phyloP scores from a whole-genome alignment of 768 basidiomycete species.

The Lactarius vividus region DNA sequence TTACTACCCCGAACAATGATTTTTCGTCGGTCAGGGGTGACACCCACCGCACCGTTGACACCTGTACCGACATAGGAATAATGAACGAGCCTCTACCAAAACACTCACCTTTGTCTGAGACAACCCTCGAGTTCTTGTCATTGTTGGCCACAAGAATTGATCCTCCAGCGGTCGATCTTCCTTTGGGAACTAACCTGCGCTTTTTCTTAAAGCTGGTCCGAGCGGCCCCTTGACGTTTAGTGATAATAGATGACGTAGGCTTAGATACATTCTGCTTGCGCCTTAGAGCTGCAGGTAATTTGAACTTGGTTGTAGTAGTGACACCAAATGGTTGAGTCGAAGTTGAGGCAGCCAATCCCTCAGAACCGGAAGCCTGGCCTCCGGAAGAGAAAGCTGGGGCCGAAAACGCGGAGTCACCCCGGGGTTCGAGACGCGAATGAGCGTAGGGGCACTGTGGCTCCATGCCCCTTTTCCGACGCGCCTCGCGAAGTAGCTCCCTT shows the following conservation, averaged over 20 bases:
- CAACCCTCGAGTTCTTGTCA: background rate
- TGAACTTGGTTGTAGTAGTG: background rate
- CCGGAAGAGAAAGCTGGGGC: background rate
- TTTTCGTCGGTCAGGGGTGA: background rate
- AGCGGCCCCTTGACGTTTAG: background rate
- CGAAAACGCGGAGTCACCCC: background rate
- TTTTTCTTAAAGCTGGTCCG: slow-evolving; percentile 6
- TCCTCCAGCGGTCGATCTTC: background rate
- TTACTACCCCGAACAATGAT: background rate
- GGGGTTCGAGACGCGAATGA: background rate
- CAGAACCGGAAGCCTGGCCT: background rate
- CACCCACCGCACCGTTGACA: background rate
- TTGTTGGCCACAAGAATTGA: background rate
- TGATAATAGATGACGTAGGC: background rate
- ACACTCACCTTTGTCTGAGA: slow-evolving; percentile 2
- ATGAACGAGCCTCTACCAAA: background rate
- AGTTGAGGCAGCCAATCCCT: background rate
- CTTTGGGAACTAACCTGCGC: background rate
- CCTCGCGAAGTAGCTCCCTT: slow-evolving; percentile 7
- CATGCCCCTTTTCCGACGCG: slow-evolving; percentile 23
- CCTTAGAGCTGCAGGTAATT: background rate
- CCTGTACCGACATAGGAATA: slow-evolving; percentile 1
- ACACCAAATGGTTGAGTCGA: background rate
- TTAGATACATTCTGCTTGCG: background rate
- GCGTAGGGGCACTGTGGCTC: background rate